These are phyloP conservation scores for Penicillium vulpinum DNA, from an alignment of 2,329 filamentous ascomycete species.

Conservation along the genomic window DNA sequence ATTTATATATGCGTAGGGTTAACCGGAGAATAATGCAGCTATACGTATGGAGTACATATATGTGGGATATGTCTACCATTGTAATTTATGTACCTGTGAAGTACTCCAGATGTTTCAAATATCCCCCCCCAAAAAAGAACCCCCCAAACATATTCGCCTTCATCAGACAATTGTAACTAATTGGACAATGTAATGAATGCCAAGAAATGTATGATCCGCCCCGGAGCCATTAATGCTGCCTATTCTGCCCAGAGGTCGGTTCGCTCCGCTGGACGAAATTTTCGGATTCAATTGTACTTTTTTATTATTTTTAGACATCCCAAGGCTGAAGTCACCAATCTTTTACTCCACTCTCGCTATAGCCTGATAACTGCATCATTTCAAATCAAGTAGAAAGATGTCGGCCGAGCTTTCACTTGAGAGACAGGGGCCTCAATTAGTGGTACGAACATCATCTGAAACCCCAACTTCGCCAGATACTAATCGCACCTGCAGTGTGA, in stretches of 20 bases:
- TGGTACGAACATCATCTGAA: background rate
- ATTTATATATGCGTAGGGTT: background rate
- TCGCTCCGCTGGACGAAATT: background rate
- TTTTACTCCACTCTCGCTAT: background rate
- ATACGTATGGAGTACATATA: background rate
- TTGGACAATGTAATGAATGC: background rate
- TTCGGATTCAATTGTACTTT: background rate
- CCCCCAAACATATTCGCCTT: background rate
- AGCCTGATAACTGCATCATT: background rate
- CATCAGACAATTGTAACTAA: background rate
- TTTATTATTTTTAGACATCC: background rate
- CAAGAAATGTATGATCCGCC: background rate
- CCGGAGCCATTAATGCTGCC: background rate
- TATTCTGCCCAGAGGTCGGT: background rate
- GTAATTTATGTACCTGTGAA: background rate
- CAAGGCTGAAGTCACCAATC: background rate
- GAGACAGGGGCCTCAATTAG: background rate
- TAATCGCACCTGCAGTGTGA: slow-evolving; percentile 17
- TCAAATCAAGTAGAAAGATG: background rate
- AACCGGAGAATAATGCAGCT: background rate
- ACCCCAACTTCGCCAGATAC: background rate
- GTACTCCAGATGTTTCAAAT: too few relatives aligned
- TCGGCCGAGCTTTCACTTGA: background rate
- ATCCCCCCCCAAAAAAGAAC: too few relatives aligned
- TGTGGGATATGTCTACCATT: too few relatives aligned